Percentiles rank a stretch among this genome's conserved stretches.
These are phyloP conservation scores for Pestalotiopsis sp. DNA, from an alignment of 2,329 filamentous ascomycete genomes.

Conservation along the genomic window DNA sequence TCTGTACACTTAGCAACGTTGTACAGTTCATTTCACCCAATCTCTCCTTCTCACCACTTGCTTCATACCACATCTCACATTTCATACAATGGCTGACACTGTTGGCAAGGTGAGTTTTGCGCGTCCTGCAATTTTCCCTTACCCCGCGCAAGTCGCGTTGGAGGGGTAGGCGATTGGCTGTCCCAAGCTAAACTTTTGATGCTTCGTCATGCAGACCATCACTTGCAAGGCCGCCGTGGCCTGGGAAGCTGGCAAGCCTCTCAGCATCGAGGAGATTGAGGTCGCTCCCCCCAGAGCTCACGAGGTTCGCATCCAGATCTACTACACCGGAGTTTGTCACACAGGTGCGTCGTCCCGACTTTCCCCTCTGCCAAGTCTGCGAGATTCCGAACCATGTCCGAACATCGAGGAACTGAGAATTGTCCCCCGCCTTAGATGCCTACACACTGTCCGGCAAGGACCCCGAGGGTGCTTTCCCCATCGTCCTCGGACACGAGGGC, in stretches of 20 bases:
- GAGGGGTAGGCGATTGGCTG: slow-evolving; percentile 4
- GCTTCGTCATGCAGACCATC: slow-evolving; percentile 66
- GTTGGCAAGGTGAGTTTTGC: slow-evolving; percentile 49
- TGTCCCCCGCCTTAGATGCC: slow-evolving; percentile 62
- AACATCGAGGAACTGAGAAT: slow-evolving; percentile 17
- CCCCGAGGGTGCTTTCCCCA: slow-evolving; percentile 90
- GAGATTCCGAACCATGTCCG: slow-evolving; percentile 32
- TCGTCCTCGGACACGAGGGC: slow-evolving; percentile 88
- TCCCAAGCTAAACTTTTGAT: slow-evolving; percentile 13
- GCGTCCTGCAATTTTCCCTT: slow-evolving; percentile 19
- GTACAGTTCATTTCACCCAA: slow-evolving; percentile 8
- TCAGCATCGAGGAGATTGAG: slow-evolving; percentile 89
- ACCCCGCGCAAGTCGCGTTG: slow-evolving; percentile 3
- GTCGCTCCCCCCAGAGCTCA: slow-evolving; percentile 86
- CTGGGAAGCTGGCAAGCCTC: slow-evolving; percentile 92
- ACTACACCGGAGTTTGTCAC: slow-evolving; percentile 98
- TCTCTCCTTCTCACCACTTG: not conserved
- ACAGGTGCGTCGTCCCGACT: slow-evolving; percentile 65
- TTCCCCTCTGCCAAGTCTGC: slow-evolving; percentile 13
- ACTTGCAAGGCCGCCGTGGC: slow-evolving; percentile 97
- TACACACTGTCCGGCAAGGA: slow-evolving; percentile 97
- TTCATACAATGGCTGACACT: slow-evolving; percentile 50
- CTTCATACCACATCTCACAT: not conserved
- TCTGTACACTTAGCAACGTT: not conserved
- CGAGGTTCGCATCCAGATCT: slow-evolving; percentile 95